phyloP scores from a whole-genome alignment of 495 filamentous ascomycete genomes.

The Neurospora africana region DNA sequence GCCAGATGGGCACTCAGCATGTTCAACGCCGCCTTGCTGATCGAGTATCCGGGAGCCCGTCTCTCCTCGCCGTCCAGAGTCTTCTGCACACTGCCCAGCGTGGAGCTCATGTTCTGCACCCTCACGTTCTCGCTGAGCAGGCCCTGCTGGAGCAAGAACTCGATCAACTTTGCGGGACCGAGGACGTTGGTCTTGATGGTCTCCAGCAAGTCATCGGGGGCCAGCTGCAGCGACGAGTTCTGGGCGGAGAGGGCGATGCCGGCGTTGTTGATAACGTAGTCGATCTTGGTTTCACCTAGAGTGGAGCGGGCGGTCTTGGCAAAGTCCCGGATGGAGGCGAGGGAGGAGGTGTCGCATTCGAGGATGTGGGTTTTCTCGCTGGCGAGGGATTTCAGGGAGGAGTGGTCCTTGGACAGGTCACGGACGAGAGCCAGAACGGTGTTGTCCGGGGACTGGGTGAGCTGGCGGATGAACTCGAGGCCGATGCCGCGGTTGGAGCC shows the following conservation, averaged over 20 bases:
- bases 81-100: conserved; percentile 20
- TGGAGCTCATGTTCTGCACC: conserved; percentile 31
- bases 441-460: conserved; percentile 31
- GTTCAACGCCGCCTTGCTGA: conserved; percentile 34
- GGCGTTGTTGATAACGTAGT: conserved; percentile 37
- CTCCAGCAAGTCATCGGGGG: conserved; percentile 19
- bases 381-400: conserved; percentile 18
- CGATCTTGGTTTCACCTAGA: conserved; percentile 25
- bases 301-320: conserved; percentile 12
- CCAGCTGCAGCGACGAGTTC: conserved; percentile 27
- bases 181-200: conserved; percentile 30
- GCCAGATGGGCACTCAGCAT: conserved; percentile 34
- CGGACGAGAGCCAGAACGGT: conserved; percentile 41
- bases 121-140: conserved; percentile 15
- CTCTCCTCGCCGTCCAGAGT: conserved; percentile 2
- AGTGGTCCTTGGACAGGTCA: conserved; percentile 25
- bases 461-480: conserved; percentile 44
- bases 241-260: conserved; percentile 24
- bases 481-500: conserved; percentile 48
- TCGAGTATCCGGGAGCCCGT: conserved; percentile 25
- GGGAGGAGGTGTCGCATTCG: conserved; percentile 29
- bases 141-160: conserved; percentile 17
- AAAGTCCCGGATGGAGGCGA: conserved; percentile 24
- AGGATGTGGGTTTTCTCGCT: conserved; percentile 23
- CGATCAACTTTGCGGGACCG: conserved; percentile 29